Conservation (phyloP, 768 basidiomycete genomes). For the Hemileccinum rubropunctum region DNA sequence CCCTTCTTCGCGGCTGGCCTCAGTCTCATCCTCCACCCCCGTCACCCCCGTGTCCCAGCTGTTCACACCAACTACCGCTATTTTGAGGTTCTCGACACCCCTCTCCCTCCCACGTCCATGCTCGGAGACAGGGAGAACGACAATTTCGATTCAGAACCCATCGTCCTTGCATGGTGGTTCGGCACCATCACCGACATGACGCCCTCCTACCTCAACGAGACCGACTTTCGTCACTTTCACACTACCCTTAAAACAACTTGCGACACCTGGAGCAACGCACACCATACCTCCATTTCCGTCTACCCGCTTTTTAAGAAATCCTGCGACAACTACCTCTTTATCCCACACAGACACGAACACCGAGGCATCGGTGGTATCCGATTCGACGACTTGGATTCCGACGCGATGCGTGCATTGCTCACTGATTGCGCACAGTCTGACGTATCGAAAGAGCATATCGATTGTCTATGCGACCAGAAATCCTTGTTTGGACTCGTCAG, state of each 20-base stretch:
- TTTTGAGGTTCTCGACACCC: conserved; percentile 20
- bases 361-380: conserved; percentile 57
- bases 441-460: conserved; percentile 1
- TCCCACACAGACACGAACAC: conserved; percentile 50
- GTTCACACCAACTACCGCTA: conserved; percentile 28
- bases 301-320: conserved; percentile 48
- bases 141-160: conserved; percentile 2
- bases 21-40: conserved; percentile 22
- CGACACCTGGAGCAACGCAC: conserved; percentile 36
- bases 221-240: conserved; percentile 50
- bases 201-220: conserved; percentile 46
- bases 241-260: conserved; percentile 40
- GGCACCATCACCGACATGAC: conserved; percentile 41
- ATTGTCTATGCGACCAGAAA: conserved; percentile 25
- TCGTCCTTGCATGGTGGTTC: conserved; percentile 27
- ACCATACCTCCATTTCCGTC: conserved; percentile 19
- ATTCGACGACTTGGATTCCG: conserved; percentile 49
- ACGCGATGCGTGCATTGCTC: conserved; percentile 27
- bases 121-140: background rate
- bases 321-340: conserved; percentile 55
- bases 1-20: conserved; percentile 19
- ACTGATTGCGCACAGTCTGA: background rate
- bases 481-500: conserved; percentile 46
- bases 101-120: background rate
- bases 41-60: conserved; percentile 19